phyloP scores from a whole-genome alignment of 108 stramenopile genomes.

The Stephanodiscus minutulus region DNA sequence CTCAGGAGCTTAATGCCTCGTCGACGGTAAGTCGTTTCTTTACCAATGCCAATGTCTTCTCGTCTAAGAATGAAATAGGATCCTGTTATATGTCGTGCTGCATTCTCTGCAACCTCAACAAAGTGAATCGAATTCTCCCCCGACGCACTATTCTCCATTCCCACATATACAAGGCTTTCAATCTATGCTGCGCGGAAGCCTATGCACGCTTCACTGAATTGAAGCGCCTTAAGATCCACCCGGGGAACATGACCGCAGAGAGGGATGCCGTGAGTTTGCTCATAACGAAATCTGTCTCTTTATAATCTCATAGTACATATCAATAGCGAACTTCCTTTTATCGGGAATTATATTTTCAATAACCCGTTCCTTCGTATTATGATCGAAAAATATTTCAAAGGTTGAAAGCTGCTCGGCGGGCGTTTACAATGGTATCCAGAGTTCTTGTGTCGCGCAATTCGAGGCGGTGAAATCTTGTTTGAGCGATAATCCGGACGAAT shows the following conservation, averaged over 20 bases:
- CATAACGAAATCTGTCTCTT: not conserved
- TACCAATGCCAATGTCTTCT: not conserved
- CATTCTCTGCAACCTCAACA: not conserved
- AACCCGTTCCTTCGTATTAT: not conserved
- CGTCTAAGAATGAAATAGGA: not conserved
- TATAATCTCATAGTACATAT: not conserved
- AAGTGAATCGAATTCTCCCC: not conserved
- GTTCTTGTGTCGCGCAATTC: slow-evolving; percentile 26
- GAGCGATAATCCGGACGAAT: slow-evolving; percentile 36
- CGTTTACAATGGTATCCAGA: slow-evolving; percentile 45
- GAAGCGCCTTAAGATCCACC: slow-evolving; percentile 43
- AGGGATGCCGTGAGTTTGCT: slow-evolving; percentile 46
- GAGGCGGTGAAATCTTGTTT: slow-evolving; percentile 47
- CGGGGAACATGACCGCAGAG: slow-evolving; percentile 43
- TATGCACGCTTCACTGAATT: slow-evolving; percentile 48
- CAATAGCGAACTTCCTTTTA: not conserved
- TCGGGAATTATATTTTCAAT: not conserved
- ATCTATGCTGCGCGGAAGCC: slow-evolving; percentile 46
- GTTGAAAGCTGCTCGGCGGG: slow-evolving; percentile 48
- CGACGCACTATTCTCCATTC: not conserved
- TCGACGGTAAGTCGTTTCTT: slow-evolving; percentile 29
- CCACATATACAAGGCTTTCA: slow-evolving; percentile 24
- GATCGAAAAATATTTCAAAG: slow-evolving; percentile 6
- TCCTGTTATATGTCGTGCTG: too few relatives aligned
- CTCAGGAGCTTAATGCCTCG: slow-evolving; percentile 43